These are phyloP conservation scores for Tremella fuciformis DNA, from an alignment of 768 basidiomycete genomes.

Conservation along the genomic window DNA sequence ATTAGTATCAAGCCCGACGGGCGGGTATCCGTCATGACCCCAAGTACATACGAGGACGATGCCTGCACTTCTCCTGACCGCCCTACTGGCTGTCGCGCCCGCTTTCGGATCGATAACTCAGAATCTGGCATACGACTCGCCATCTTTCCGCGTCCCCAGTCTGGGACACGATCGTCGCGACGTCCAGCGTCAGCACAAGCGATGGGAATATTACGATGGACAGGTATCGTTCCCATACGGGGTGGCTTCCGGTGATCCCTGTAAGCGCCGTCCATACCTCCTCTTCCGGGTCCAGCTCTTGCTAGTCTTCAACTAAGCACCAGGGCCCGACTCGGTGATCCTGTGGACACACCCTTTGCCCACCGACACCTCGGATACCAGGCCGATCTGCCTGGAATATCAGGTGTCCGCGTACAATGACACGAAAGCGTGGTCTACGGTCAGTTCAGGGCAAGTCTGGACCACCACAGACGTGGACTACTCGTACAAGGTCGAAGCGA, in stretches of 20 bases:
- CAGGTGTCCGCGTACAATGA: slow-evolving; percentile 59
- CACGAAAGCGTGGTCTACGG: slow-evolving; percentile 39
- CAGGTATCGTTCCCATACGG: slow-evolving; percentile 19
- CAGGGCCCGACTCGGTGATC: slow-evolving; percentile 55
- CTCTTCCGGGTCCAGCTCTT: too few relatives aligned
- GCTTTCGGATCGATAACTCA: slow-evolving; percentile 10
- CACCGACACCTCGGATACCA: slow-evolving; percentile 52
- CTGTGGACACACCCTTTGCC: slow-evolving; percentile 62
- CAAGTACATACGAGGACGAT: too few relatives aligned
- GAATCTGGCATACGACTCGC: slow-evolving; percentile 27
- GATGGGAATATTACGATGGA: slow-evolving; percentile 34
- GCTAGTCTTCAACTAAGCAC: too few relatives aligned
- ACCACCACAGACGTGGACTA: slow-evolving; percentile 61
- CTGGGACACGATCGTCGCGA: slow-evolving; percentile 9
- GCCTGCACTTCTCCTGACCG: too few relatives aligned
- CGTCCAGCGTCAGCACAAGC: slow-evolving; percentile 17
- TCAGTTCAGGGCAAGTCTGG: slow-evolving; percentile 58
- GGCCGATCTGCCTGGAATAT: slow-evolving; percentile 52
- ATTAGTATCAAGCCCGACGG: too few relatives aligned
- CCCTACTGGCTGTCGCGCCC: background rate
- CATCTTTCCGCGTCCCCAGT: slow-evolving; percentile 17
- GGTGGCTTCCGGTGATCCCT: slow-evolving; percentile 58
- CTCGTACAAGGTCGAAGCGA: slow-evolving; percentile 63
- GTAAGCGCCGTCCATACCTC: slow-evolving; percentile 46
- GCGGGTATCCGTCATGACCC: too few relatives aligned